phyloP scores from a whole-genome alignment of 2,329 filamentous ascomycete species.

The Aspergillus sp. region DNA sequence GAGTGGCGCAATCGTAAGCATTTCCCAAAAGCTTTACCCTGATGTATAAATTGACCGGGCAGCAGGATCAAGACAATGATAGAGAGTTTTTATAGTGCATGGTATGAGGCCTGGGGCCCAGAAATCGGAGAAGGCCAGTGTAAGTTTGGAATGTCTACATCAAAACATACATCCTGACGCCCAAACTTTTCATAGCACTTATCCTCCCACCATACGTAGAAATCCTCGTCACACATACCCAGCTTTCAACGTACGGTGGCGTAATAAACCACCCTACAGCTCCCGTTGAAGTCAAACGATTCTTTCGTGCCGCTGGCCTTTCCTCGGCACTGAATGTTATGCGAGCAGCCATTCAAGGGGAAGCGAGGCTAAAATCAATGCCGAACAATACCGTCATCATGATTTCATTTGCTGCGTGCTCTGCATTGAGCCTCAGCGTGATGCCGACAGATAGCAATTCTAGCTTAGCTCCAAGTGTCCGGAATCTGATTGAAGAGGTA shows the following conservation, averaged over 20 bases:
- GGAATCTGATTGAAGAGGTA: slow-evolving; percentile 66
- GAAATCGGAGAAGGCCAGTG: slow-evolving; percentile 56
- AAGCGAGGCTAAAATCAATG: slow-evolving; percentile 69
- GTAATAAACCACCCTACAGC: slow-evolving; percentile 75
- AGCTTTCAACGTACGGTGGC: slow-evolving; percentile 71
- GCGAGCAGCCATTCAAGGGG: slow-evolving; percentile 70
- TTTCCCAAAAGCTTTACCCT: background rate
- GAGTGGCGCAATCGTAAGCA: slow-evolving; percentile 33
- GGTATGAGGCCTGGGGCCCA: slow-evolving; percentile 63
- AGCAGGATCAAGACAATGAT: slow-evolving; percentile 58
- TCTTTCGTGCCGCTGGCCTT: slow-evolving; percentile 70
- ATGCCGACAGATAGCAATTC: slow-evolving; percentile 57
- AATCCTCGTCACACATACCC: slow-evolving; percentile 70
- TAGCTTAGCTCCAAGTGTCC: slow-evolving; percentile 62
- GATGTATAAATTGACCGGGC: slow-evolving; percentile 9
- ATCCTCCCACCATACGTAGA: slow-evolving; percentile 70
- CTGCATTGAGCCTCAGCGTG: slow-evolving; percentile 64
- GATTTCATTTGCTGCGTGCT: slow-evolving; percentile 73
- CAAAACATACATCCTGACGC: background rate
- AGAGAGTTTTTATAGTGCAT: slow-evolving; percentile 65
- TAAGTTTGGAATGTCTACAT: slow-evolving; percentile 26
- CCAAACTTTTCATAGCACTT: slow-evolving; percentile 37
- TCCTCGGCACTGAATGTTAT: slow-evolving; percentile 74
- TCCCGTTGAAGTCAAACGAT: slow-evolving; percentile 67
- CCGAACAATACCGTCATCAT: slow-evolving; percentile 77